Evolutionary conservation across 208 protist species (phyloP), one percentile per base, ranked within the genome.

Genomic region (Leishmania turanica): DNA sequence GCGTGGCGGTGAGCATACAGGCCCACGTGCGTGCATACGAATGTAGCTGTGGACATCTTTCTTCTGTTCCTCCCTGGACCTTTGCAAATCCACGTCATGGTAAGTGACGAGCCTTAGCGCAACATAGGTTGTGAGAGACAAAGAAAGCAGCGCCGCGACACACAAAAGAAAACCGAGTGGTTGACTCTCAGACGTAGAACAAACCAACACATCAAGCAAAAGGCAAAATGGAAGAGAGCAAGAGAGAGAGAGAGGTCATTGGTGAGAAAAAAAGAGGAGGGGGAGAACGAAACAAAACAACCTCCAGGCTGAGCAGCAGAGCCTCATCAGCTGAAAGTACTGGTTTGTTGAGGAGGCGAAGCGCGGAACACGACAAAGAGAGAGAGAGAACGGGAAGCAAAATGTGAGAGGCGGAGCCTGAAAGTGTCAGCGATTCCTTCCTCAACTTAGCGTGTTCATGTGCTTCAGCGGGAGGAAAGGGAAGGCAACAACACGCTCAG

Each of bases 171-270:
- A 64, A 27, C 11, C 24, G 2, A 64, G 11, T 40, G 34, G 19
- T 15, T 68, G 17, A 34, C 42, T 24, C 4, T 21, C 15, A 68
- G 31, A 68, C 34, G 31, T 42, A 42, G 31, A 37, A 40, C 64
- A 49, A 64, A 74, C 56, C 51, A 45, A 60, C 75, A 42, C 21
- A 66, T 31, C 54, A 81, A 85, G 40, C 64, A 37, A 73, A 73
- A 79, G 37, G 60, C 37, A 80, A 24, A 80, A 31, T n/a, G 24
- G 21, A 77, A 68, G 68, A 53, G 66, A 31, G 42, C 42, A 45
- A 45, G 42, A 45, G 5, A 83, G 27, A 21, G 24, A 21, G 72
- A 65, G 45, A 70, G 42, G 75, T 40, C 49, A 68, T 68, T 68
- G 5, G 64, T 68, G 79, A 82, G 27, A 56, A 73, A 53, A 73